A percentile compares a stretch with the other conserved stretches of the same genome.
Evolutionary conservation across 208 protist genomes (phyloP).

Genomic region (Crithidia acanthocephali): DNA sequence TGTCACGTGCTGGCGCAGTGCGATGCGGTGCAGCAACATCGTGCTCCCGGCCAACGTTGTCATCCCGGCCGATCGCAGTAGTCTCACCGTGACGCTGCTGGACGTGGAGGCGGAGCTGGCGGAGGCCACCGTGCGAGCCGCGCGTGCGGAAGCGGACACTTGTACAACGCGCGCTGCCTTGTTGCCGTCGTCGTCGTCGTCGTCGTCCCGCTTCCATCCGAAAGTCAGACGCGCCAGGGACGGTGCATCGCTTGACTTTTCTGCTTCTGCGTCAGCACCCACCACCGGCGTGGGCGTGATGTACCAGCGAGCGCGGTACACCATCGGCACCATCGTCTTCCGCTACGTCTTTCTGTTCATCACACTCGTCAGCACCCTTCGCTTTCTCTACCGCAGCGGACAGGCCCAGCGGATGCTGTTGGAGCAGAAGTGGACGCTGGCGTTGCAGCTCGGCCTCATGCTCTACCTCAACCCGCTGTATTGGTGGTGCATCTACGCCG

Average conservation of each 20-base stretch:
- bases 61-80: constrained; percentile 40
- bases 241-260: too few species aligned
- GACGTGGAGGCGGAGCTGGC: constrained; percentile 60
- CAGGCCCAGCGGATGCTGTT: constrained; percentile 34
- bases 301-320: constrained; percentile 72
- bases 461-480: constrained; percentile 77
- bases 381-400: constrained; percentile 52
- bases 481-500: constrained; percentile 50
- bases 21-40: constrained; percentile 58
- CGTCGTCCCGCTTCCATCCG: too few species aligned
- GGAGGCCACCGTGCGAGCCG: constrained; percentile 34
- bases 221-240: too few species aligned
- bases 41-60: constrained; percentile 60
- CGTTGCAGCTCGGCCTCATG: constrained; percentile 53
- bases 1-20: constrained; percentile 49
- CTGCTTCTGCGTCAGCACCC: not conserved
- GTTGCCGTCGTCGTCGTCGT: not conserved
- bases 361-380: constrained; percentile 46
- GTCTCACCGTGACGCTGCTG: constrained; percentile 63
- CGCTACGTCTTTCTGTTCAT: constrained; percentile 67
- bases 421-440: constrained; percentile 71
- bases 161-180: not conserved
- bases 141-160: not conserved
- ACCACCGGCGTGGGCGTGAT: constrained; percentile 60
- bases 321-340: constrained; percentile 59